A percentile compares a stretch with the other conserved stretches of the same genome.
Conservation (phyloP, 2,329 filamentous ascomycete genomes). For the Fusarium cyanostomum region DNA sequence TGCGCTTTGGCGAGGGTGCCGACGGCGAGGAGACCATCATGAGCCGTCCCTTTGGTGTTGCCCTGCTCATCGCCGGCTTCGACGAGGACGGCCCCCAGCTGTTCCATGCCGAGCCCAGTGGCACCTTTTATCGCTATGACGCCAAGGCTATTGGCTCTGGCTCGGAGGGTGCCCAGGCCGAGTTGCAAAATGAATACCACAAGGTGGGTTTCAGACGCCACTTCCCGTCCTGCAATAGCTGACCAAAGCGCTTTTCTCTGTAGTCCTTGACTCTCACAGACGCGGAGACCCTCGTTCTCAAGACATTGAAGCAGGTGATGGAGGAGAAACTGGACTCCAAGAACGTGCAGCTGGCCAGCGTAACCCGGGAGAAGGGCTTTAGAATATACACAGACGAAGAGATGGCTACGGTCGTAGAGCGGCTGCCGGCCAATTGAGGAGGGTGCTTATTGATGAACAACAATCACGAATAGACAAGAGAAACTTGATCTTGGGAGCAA, state of each 20-base stretch:
- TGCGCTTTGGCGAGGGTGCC: constrained; percentile 96
- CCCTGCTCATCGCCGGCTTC: constrained; percentile 93
- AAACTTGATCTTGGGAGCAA: constrained; percentile 24
- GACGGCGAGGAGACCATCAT: constrained; percentile 99
- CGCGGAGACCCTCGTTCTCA: constrained; percentile 93
- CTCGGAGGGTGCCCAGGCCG: constrained; percentile 95
- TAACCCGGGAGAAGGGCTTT: constrained; percentile 97
- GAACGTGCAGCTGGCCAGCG: constrained; percentile 97
- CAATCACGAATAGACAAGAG: constrained; percentile 36
- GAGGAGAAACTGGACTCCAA: constrained; percentile 99
- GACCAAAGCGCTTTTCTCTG: constrained; percentile 1
- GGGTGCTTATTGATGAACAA: constrained; percentile 28
- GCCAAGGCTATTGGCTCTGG: constrained; percentile 98
- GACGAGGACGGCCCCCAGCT: constrained; percentile 97
- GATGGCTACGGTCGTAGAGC: constrained; percentile 91
- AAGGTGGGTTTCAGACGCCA: constrained; percentile 62
- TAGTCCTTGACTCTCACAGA: constrained; percentile 89
- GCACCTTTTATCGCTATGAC: constrained; percentile 98
- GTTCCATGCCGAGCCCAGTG: constrained; percentile 97
- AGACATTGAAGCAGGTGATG: constrained; percentile 99
- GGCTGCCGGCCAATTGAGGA: constrained; percentile 73
- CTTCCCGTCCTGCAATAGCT: not conserved
- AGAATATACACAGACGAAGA: constrained; percentile 98
- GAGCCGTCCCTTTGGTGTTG: constrained; percentile 96
- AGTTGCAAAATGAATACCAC: constrained; percentile 98